Conservation (phyloP, 345 rosid species). For the Psidium friedrichsthalianum region DNA sequence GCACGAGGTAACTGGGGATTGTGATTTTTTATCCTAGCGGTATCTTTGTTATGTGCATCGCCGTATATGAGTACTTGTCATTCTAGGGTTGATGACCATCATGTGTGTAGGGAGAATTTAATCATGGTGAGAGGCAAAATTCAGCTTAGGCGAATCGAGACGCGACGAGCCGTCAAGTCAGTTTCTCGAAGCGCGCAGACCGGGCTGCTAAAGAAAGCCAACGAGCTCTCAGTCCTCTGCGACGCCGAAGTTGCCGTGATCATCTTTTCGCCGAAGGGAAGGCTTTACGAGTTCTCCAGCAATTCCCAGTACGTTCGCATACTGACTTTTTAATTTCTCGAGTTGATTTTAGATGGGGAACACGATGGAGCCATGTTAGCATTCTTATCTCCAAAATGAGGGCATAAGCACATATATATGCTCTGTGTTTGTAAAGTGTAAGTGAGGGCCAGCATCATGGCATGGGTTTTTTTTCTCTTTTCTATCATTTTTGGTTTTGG, state of each 20-base stretch:
- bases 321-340: neutral
- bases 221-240: conserved; percentile 1
- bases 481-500: neutral
- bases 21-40: neutral
- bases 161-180: neutral
- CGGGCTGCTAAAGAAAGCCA: conserved; percentile 3
- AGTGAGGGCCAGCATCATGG: neutral
- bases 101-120: neutral
- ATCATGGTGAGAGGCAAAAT: conserved; percentile 5
- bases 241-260: conserved; percentile 1
- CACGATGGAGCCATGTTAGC: neutral
- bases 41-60: neutral
- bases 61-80: neutral
- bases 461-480: neutral
- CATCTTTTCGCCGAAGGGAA: conserved; percentile 2
- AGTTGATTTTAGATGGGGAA: neutral
- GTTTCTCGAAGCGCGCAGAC: conserved; percentile 1
- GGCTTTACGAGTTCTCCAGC: neutral
- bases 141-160: conserved; percentile 6
- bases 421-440: neutral
- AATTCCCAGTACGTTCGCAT: neutral
- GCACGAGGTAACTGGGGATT: neutral
- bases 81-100: neutral
- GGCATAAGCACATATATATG: neutral
- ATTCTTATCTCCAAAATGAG: neutral